Conservation (phyloP, 2,329 filamentous ascomycete genomes). For the Ophiostoma australiae region DNA sequence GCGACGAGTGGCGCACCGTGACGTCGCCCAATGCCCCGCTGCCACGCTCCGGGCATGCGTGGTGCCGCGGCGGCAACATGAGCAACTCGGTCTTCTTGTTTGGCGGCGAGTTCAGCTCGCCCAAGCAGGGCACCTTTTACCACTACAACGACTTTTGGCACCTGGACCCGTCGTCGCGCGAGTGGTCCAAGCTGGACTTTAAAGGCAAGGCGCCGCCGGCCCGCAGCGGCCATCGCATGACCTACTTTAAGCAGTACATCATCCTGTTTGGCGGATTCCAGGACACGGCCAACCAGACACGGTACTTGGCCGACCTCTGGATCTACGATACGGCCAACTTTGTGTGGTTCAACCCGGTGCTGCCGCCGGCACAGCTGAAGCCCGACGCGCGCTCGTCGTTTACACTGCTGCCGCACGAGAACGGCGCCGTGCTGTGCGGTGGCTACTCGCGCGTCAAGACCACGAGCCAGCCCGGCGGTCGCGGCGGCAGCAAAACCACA, state of each 20-base stretch:
- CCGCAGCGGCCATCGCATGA: constrained; percentile 90
- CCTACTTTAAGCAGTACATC: constrained; percentile 94
- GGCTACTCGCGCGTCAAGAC: constrained; percentile 90
- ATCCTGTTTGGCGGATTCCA: constrained; percentile 95
- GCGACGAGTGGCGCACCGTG: constrained; percentile 84
- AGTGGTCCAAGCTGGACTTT: constrained; percentile 84
- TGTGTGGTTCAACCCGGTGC: constrained; percentile 70
- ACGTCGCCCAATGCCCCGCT: constrained; percentile 88
- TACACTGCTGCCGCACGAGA: constrained; percentile 83
- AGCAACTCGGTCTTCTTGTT: constrained; percentile 83
- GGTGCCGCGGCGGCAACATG: constrained; percentile 80
- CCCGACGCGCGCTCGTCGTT: constrained; percentile 90
- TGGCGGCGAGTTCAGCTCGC: constrained; percentile 92
- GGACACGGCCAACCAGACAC: constrained; percentile 90
- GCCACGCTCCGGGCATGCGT: constrained; percentile 87
- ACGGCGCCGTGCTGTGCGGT: constrained; percentile 83
- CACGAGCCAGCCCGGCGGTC: constrained; percentile 57
- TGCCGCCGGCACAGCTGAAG: constrained; percentile 75
- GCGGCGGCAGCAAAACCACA: constrained; percentile 60
- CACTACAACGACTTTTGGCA: constrained; percentile 99
- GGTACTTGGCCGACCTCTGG: constrained; percentile 91
- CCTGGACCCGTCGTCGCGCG: constrained; percentile 73
- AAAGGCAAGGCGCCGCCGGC: constrained; percentile 76
- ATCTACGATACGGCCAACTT: constrained; percentile 88
- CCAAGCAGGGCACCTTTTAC: constrained; percentile 97